Evolutionary conservation across 805 yeast genomes (phyloP).

Genomic region (Teunomyces aglyptinius): DNA sequence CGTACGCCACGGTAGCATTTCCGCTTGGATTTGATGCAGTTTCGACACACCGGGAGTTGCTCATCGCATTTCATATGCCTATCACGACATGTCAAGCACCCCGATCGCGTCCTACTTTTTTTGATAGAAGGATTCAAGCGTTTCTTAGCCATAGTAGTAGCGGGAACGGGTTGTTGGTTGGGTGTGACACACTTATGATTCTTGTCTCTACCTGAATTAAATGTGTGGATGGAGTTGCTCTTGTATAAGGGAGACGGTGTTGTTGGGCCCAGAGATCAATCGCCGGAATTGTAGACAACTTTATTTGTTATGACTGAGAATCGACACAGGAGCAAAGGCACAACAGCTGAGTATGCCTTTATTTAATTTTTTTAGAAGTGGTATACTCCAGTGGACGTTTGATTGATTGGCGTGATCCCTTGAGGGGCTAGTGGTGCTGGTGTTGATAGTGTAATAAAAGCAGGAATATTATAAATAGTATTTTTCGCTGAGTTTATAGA

Average conservation of each 20-base stretch:
- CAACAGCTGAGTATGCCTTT: not conserved
- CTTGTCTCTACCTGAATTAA: not conserved
- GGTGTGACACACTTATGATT: not conserved
- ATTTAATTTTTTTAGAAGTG: not conserved
- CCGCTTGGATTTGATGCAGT: slow-evolving; percentile 50
- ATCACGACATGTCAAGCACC: slow-evolving; percentile 62
- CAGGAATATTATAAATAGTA: slow-evolving; percentile 2
- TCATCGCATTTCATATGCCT: slow-evolving; percentile 70
- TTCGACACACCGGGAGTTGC: slow-evolving; percentile 57
- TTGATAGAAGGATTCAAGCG: slow-evolving; percentile 23
- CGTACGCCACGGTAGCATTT: slow-evolving; percentile 48
- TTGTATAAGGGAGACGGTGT: slow-evolving; percentile 1
- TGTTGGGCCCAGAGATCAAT: not conserved
- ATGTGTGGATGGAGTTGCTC: not conserved
- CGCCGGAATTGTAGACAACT: slow-evolving; percentile 1
- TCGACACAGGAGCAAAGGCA: not conserved
- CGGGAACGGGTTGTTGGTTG: not conserved
- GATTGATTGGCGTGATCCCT: slow-evolving; percentile 3
- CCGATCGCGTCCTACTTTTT: slow-evolving; percentile 43
- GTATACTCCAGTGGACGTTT: not conserved
- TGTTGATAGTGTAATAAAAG: slow-evolving; percentile 1
- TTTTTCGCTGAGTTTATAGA: slow-evolving; percentile 4
- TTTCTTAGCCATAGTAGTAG: slow-evolving; percentile 22
- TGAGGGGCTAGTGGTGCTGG: not conserved
- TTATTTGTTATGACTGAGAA: slow-evolving; percentile 4